phyloP scores from a whole-genome alignment of 768 basidiomycete genomes.

The Serendipita sp. region DNA sequence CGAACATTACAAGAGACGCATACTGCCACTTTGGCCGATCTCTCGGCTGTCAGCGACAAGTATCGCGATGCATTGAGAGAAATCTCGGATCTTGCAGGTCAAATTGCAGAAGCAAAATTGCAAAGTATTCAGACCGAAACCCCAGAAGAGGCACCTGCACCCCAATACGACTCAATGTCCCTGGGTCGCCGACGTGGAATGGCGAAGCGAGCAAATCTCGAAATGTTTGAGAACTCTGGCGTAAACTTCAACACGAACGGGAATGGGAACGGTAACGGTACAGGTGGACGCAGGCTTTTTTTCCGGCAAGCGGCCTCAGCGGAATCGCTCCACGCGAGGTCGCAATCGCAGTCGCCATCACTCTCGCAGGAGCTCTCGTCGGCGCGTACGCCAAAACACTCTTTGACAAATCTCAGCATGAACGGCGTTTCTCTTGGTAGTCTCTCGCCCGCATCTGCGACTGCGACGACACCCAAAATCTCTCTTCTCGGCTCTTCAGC shows the following conservation, averaged over 20 bases:
- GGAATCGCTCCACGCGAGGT: conserved; percentile 82
- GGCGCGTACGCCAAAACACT: conserved; percentile 69
- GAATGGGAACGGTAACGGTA: conserved; percentile 21
- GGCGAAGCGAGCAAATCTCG: not conserved
- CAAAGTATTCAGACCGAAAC: conserved; percentile 24
- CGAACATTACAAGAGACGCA: conserved; percentile 66
- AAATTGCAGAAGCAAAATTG: conserved; percentile 75
- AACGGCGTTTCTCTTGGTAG: conserved; percentile 5
- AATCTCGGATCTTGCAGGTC: conserved; percentile 83
- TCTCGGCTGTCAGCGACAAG: conserved; percentile 60
- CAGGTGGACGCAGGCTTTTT: conserved; percentile 50
- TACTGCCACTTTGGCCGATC: conserved; percentile 59
- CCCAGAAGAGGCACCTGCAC: conserved; percentile 25
- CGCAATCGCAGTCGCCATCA: conserved; percentile 86
- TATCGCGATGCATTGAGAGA: conserved; percentile 80
- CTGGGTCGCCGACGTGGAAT: not conserved
- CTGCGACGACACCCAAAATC: conserved; percentile 42
- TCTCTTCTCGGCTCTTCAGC: conserved; percentile 25
- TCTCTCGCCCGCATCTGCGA: conserved; percentile 26
- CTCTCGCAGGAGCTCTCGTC: conserved; percentile 93
- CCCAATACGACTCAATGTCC: not conserved
- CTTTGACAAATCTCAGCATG: conserved; percentile 21
- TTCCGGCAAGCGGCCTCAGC: conserved; percentile 76
- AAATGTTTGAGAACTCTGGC: not conserved
- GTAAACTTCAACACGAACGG: not conserved